Evolutionary conservation across 2,329 filamentous ascomycete species (phyloP), one percentile per base, ranked within the genome.

Genomic region (Cercospora zeae-maydis): DNA sequence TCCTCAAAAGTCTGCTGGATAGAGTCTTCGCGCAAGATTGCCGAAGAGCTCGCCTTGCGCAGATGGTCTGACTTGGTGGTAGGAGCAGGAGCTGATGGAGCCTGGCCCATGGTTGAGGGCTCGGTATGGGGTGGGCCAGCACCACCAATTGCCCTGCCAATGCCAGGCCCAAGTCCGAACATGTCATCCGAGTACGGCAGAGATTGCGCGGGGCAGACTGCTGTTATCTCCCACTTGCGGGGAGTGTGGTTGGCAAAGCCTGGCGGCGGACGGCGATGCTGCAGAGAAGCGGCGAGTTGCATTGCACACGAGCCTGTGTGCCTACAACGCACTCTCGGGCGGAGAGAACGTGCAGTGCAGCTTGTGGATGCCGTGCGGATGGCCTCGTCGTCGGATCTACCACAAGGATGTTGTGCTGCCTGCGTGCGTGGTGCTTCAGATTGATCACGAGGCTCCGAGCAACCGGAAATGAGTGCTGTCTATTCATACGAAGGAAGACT

Each of bases 221-320:
- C 55, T 62, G 67, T 70, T 68, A 74, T 68, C 64, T 73, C 71
- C 65, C 69, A 71, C 21, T 59, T 58, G 58, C 71, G 71, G 36
- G 73, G 75, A 53, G 73, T 76, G 65, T 76, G 73, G 64, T 76
- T 73, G 68, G 70, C 63, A 66, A 76, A 75, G 61, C 63, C 58
- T 56, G 65, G 70, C 55, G 66, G 59, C 63, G 68, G 66, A 55
- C 65, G 66, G 59, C 71, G 71, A 63, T 67, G 70, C 60, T 71
- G 67, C 63, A 63, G 63, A 53, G 66, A 62, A 65, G 45, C 74
- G 73, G 74, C 67, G 65, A 70, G 66, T 66, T 76, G 74, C 74
- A 76, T 75, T 61, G 67, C 64, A 64, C 66, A 73, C 71, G 69
- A 72, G 67, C 45, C 31, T 63, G 61, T 61, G 62, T 58, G 53